Conservation (phyloP, 2,329 filamentous ascomycete species). For the Phyllosticta paracitricarpa region DNA sequence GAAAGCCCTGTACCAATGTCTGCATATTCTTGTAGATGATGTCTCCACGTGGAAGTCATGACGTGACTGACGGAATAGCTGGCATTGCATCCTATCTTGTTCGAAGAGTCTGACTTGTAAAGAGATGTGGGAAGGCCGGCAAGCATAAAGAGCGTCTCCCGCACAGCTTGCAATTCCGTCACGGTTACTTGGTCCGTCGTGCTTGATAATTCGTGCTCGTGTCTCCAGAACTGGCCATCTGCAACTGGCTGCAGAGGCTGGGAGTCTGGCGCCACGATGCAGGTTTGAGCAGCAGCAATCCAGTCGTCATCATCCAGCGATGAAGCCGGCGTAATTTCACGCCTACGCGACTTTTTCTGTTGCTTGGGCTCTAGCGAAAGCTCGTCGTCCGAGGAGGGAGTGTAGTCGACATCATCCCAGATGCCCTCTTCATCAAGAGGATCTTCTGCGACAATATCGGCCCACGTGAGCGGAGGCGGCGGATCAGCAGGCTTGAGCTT, state of each 20-base stretch:
- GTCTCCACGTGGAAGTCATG: conserved; percentile 22
- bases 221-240: conserved; percentile 40
- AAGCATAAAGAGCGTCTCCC: conserved; percentile 80
- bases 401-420: conserved; percentile 63
- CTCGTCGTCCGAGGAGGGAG: conserved; percentile 54
- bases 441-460: conserved; percentile 67
- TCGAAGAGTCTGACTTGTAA: conserved; percentile 36
- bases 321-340: conserved; percentile 22
- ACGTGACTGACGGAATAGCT: conserved; percentile 31
- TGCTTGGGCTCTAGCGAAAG: conserved; percentile 18
- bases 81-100: conserved; percentile 23
- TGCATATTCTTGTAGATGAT: conserved; percentile 36
- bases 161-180: conserved; percentile 61
- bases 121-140: conserved; percentile 65
- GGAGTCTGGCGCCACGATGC: conserved; percentile 21
- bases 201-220: conserved; percentile 4
- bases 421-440: conserved; percentile 58
- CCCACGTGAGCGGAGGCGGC: conserved; percentile 56
- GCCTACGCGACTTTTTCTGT: conserved; percentile 17
- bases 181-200: conserved; percentile 27
- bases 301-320: conserved; percentile 28
- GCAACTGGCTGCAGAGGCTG: conserved; percentile 29
- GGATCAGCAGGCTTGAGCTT: conserved; percentile 39
- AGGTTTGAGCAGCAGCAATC: conserved; percentile 23
- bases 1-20: conserved; percentile 39